These are phyloP conservation scores for Hemileccinum rubropunctum DNA, from an alignment of 768 basidiomycete species.

Conservation along the genomic window DNA sequence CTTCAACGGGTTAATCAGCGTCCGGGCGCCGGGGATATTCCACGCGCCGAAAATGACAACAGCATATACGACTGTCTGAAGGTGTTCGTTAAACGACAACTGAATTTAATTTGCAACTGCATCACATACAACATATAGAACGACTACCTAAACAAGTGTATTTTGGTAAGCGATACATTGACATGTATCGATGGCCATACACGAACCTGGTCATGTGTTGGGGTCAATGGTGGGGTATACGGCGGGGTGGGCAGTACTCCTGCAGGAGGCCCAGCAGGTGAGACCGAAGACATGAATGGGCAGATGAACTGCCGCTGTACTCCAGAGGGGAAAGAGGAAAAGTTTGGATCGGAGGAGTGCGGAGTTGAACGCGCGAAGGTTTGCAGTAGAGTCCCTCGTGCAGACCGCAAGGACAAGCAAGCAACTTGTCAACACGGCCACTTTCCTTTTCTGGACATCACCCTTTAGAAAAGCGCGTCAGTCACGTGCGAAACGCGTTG, in stretches of 20 bases:
- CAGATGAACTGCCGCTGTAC: constrained; percentile 28
- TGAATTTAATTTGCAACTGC: constrained; percentile 11
- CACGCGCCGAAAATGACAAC: constrained; percentile 86
- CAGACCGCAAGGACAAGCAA: constrained; percentile 23
- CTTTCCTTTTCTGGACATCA: constrained; percentile 18
- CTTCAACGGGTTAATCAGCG: constrained; percentile 81
- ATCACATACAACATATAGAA: constrained; percentile 68
- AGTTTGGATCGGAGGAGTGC: constrained; percentile 14
- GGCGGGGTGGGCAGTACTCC: constrained; percentile 33
- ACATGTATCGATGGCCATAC: constrained; percentile 13
- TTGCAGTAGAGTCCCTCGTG: constrained; percentile 29
- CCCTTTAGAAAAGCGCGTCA: constrained; percentile 16
- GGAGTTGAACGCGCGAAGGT: constrained; percentile 19
- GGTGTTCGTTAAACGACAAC: constrained; percentile 6
- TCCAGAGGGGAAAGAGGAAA: constrained; percentile 5
- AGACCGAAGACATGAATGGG: constrained; percentile 31
- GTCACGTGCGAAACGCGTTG: constrained; percentile 37
- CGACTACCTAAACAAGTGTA: constrained; percentile 52
- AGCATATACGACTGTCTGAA: constrained; percentile 77
- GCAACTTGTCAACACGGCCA: constrained; percentile 3
- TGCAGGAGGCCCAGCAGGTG: constrained; percentile 32
- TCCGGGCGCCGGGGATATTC: constrained; percentile 79
- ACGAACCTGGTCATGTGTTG: constrained; percentile 71
- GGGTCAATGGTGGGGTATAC: constrained; percentile 46
- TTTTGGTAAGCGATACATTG: constrained; percentile 21